phyloP scores from a whole-genome alignment of 169 alveolate genomes.

The Plasmodium fragile region DNA sequence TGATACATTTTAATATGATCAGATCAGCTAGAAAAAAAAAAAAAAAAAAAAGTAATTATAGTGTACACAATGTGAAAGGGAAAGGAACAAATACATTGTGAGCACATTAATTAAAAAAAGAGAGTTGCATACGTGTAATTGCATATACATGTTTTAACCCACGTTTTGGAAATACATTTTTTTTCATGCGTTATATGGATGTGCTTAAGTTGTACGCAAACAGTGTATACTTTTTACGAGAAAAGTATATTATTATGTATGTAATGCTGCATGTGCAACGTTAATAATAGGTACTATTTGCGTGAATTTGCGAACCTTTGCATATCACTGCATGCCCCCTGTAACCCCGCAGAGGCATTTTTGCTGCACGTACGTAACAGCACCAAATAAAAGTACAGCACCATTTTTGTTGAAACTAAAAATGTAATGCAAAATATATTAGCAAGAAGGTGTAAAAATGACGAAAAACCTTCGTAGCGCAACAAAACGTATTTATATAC shows the following conservation, averaged over 20 bases:
- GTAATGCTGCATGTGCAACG: background rate
- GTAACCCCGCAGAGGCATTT: background rate
- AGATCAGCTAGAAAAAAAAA: background rate
- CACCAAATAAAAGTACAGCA: background rate
- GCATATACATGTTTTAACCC: background rate
- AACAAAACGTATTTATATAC: background rate
- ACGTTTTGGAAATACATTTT: background rate
- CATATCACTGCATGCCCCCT: background rate
- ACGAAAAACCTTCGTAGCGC: background rate
- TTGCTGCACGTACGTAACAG: background rate
- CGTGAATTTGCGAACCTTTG: background rate
- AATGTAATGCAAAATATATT: background rate
- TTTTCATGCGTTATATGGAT: background rate
- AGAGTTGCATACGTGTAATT: background rate
- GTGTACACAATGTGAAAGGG: background rate
- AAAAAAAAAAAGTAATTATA: background rate
- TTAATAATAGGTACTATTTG: background rate
- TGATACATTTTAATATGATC: background rate
- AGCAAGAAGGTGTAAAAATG: background rate
- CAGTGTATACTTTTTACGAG: background rate
- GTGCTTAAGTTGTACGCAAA: background rate
- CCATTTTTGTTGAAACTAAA: background rate
- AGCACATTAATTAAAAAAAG: background rate
- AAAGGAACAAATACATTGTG: background rate
- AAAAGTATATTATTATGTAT: background rate